Evolutionary conservation across 306 rosid species (phyloP), one percentile per base, ranked within the genome.

Genomic region (Betula pendula): DNA sequence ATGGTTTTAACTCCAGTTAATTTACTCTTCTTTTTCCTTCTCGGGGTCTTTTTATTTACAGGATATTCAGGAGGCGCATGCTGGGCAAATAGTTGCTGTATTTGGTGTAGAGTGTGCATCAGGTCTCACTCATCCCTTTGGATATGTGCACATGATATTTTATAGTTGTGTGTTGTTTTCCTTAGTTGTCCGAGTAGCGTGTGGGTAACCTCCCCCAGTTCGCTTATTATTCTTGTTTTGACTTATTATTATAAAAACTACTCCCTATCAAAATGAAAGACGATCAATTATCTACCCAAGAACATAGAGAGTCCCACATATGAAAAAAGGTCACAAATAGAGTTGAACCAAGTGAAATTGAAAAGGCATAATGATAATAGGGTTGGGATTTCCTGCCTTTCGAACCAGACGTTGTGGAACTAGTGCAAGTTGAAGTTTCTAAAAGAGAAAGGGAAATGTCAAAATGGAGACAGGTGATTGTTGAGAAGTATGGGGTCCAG

Each of bases 81-180:
- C 99, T 48, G 99, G 99, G 63, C 97, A 95, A 82, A 95, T 95
- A 74, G 97, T 95, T 88, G 97, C 99, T 79, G 99, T 95, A 43
- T 95, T 95, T 85, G 97, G 99, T 65, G 97, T 95, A 49, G 99
- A 95, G 66, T 95, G 99, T 87, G 99, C 99, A 78, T 95, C 99
- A 89, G 99, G 99, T 94, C 77, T 50, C 84, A 79, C 74, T 79
- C 67, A 40, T 81, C 33, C 52, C 53, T 51, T 59, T 81, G 68
- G 65, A 27, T 79, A 27, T 40, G 65, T 44, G 70, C 66, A 59
- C 73, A 67, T 27, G 4, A 11, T 70, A 35, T 67, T 71, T 65
- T 72, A 20, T 52, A 80, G 72, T 66, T 81, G 31, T 44, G 20
- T 47, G 16, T 73, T 59, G 44, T 35, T 56, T 71, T 58, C 55